Evolutionary conservation across 257 asterid genomes (phyloP).

Genomic region (Capsicum chinense): DNA sequence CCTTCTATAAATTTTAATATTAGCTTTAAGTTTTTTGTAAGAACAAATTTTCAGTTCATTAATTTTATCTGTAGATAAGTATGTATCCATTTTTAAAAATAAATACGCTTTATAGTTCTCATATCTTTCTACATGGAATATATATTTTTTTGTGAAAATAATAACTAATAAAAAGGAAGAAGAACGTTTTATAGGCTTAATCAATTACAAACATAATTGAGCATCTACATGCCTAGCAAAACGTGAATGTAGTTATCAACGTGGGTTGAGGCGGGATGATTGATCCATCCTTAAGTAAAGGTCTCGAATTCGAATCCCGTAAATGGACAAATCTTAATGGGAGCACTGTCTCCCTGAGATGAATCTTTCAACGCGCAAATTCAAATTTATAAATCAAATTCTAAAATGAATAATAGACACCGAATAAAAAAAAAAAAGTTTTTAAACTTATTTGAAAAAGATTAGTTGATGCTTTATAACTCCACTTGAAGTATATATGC

Average conservation of each 20-base stretch:
- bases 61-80: not conserved
- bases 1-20: not conserved
- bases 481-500: slow-evolving; percentile 32
- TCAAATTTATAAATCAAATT: too few relatives aligned
- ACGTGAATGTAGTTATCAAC: not conserved
- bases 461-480: slow-evolving; percentile 26
- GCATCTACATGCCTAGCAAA: not conserved
- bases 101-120: not conserved
- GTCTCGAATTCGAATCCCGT: fast-evolving
- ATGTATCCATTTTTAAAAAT: too few relatives aligned
- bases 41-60: not conserved
- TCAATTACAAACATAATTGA: slow-evolving; percentile 3
- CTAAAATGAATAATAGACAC: too few relatives aligned
- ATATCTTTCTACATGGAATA: not conserved
- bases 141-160: not conserved
- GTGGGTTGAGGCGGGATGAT: not conserved
- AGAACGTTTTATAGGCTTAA: slow-evolving; percentile 9
- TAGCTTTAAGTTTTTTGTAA: not conserved
- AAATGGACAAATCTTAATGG: not conserved
- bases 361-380: fast-evolving
- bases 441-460: slow-evolving; percentile 18
- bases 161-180: not conserved
- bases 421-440: not conserved
- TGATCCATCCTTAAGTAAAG: not conserved
- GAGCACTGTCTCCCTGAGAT: fast-evolving